Evolutionary conservation across 805 yeast species (phyloP).

Genomic region (Metschnikowia arizonensis): DNA sequence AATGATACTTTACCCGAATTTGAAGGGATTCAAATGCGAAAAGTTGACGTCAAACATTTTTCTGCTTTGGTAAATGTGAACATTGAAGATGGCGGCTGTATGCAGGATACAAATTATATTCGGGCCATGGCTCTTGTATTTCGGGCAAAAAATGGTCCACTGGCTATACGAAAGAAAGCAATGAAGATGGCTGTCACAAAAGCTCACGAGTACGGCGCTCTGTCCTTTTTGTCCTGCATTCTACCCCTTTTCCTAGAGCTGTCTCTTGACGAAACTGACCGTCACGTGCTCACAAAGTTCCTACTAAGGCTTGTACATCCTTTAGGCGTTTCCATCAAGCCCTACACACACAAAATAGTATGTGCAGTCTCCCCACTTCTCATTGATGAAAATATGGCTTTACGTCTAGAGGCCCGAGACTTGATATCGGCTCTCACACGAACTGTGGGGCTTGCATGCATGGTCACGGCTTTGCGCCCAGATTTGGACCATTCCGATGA

Average conservation of each 20-base stretch:
- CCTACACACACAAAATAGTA: constrained; percentile 68
- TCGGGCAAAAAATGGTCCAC: constrained; percentile 75
- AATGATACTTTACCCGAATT: constrained; percentile 16
- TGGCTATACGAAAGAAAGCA: constrained; percentile 62
- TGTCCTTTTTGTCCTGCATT: constrained; percentile 61
- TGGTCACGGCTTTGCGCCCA: constrained; percentile 75
- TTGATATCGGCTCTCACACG: constrained; percentile 68
- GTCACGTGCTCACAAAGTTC: constrained; percentile 76
- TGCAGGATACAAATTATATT: constrained; percentile 52
- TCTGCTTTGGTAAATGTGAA: constrained; percentile 45
- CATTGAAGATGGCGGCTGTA: constrained; percentile 13
- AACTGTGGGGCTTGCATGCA: constrained; percentile 76
- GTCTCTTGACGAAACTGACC: constrained; percentile 71
- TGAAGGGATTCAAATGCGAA: constrained; percentile 34
- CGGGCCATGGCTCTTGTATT: constrained; percentile 61
- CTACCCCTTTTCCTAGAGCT: constrained; percentile 74
- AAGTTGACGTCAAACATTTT: constrained; percentile 68
- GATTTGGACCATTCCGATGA: constrained; percentile 84
- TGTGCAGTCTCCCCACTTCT: constrained; percentile 74
- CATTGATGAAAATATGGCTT: constrained; percentile 71
- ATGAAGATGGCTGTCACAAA: constrained; percentile 61
- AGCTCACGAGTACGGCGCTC: constrained; percentile 66
- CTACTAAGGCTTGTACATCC: constrained; percentile 64
- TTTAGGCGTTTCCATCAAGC: constrained; percentile 61
- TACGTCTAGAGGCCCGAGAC: constrained; percentile 76